These are phyloP conservation scores for Alternaria burnsii DNA, from an alignment of 2,329 filamentous ascomycete species.

Conservation along the genomic window DNA sequence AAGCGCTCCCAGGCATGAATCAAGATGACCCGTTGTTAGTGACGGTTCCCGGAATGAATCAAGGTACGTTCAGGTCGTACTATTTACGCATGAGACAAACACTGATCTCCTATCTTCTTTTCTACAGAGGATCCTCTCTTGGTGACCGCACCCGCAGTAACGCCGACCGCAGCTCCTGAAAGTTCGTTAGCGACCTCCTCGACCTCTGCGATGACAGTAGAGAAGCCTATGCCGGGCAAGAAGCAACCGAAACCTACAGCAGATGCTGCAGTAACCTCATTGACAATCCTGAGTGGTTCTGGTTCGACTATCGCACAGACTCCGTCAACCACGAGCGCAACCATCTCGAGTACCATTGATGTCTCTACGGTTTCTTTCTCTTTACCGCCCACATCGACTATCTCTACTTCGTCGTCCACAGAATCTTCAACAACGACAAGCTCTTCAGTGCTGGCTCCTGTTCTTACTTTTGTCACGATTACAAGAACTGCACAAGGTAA, in stretches of 20 bases:
- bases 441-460: neutral
- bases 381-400: neutral
- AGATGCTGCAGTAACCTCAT: constrained; percentile 1
- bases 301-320: neutral
- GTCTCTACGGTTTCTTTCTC: neutral
- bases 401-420: neutral
- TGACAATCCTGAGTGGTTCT: neutral
- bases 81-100: neutral
- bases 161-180: neutral
- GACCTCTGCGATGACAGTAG: neutral
- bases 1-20: constrained; percentile 15
- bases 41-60: constrained; percentile 3
- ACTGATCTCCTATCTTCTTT: neutral
- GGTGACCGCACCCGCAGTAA: neutral
- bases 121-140: neutral
- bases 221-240: constrained; percentile 16
- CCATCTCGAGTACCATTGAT: neutral
- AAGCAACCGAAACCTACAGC: constrained; percentile 17
- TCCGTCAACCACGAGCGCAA: neutral
- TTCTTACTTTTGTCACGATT: constrained; percentile 13
- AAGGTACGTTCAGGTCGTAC: neutral
- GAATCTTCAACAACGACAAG: neutral
- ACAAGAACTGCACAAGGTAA: constrained; percentile 9
- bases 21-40: constrained; percentile 6
- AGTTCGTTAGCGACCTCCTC: neutral